Percentiles rank a stretch among this genome's conserved stretches.
Conservation (phyloP, 805 yeast genomes). For the Metschnikowia bowlesiae region DNA sequence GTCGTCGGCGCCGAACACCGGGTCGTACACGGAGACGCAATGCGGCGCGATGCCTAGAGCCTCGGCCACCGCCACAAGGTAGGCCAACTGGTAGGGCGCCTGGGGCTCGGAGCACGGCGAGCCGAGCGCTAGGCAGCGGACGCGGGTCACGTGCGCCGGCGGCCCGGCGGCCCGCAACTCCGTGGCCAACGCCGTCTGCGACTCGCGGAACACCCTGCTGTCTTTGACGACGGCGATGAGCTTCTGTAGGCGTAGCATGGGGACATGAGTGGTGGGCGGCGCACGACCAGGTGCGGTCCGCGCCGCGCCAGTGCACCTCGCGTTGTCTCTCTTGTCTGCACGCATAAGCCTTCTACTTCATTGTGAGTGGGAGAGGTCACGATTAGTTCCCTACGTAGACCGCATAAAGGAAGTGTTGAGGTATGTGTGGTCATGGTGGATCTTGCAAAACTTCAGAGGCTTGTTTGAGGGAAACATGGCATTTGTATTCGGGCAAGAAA, state of each 20-base stretch:
- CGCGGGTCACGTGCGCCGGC: slow-evolving; percentile 15
- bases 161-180: neutral
- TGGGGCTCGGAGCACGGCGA: slow-evolving; percentile 54
- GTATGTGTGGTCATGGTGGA: no score
- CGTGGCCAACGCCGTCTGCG: neutral
- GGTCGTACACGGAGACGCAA: slow-evolving; percentile 56
- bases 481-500: no score
- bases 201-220: neutral
- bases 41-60: slow-evolving; percentile 7
- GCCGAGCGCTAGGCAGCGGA: slow-evolving; percentile 73
- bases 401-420: no score
- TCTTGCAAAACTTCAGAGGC: no score
- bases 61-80: slow-evolving; percentile 41
- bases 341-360: no score
- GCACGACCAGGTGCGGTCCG: neutral
- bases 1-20: slow-evolving; percentile 53
- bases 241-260: neutral
- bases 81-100: slow-evolving; percentile 65
- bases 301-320: no score
- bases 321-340: no score
- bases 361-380: no score
- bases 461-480: no score
- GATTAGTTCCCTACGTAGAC: no score
- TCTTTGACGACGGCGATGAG: neutral
- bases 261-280: neutral